Evolutionary conservation across 1,139 yeast genomes (phyloP), one percentile per base, ranked within the genome.

Genomic region (Lodderomyces theae): DNA sequence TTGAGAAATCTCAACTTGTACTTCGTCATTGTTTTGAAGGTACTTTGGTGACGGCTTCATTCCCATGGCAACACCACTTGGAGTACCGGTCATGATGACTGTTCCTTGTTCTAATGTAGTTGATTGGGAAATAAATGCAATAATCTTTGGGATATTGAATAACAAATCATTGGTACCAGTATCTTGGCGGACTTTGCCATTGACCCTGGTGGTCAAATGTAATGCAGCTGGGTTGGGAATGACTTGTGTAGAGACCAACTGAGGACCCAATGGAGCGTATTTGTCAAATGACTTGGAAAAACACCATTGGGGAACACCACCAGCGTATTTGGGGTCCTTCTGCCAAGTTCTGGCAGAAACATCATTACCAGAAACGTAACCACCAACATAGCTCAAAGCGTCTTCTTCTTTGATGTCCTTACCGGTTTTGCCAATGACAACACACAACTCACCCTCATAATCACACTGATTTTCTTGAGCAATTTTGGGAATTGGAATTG

Each of bases 281-380:
- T 26, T 26, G 30, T 26, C 30, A 13, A 26, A 26, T 5, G 30
- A 26, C 30, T 26, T 26, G 30, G 30, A 26, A 17, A 26, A 26
- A 26, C 30, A 26, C 30, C 30, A 26, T 26, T 26, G 30, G 13
- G 30, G 30, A 26, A 26, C 30, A 26, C 30, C 30, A 26, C 30
- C 30, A 13, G 30, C 30, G 16, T 26, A n/a, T 9, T 26, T 26
- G n/a, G 30, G 30, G 13, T 26, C 30, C 13, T 17, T 26, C 13
- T 26, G 30, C 30, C 30, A 26, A 26, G 30, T 26, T 26, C 30
- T 26, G 13, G 30, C 30, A n/a, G 30, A 26, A 12, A 26, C 30
- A 26, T 26, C 30, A 26, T 26, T 26, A 26, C 30, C 30, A 26
- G 30, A 26, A 13, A 26, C 30, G 16, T 26, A 26, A 26, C 30